Evolutionary conservation across 257 asterid species (phyloP).

Genomic region (Jasminum sambac): DNA sequence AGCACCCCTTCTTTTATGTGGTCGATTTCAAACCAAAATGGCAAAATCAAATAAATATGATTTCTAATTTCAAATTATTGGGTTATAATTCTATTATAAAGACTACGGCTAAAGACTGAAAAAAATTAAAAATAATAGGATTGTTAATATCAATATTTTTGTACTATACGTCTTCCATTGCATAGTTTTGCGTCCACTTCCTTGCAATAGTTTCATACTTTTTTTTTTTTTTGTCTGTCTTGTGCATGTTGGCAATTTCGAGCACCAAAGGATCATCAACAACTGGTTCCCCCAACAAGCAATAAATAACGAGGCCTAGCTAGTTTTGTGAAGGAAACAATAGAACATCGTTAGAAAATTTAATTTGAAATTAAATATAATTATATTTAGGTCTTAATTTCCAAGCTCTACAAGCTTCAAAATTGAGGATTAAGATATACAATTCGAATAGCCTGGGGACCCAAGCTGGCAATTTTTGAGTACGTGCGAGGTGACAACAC

Average conservation of each 20-base stretch:
- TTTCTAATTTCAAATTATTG: too few species aligned
- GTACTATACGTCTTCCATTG: constrained; percentile 22
- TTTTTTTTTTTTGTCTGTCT: not conserved
- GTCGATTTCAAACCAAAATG: too few species aligned
- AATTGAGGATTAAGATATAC: not conserved
- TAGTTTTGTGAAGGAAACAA: not conserved
- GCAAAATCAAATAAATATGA: too few species aligned
- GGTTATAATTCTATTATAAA: too few species aligned
- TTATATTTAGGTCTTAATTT: too few species aligned
- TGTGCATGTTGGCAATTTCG: not conserved
- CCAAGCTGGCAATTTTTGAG: too few species aligned
- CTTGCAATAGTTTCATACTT: constrained; percentile 37
- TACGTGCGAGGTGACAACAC: too few species aligned
- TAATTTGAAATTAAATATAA: not conserved
- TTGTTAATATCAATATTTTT: too few species aligned
- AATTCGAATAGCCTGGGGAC: not conserved
- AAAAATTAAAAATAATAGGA: too few species aligned
- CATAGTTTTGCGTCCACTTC: constrained; percentile 52
- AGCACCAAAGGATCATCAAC: not conserved
- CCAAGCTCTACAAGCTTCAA: too few species aligned
- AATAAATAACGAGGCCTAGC: constrained; percentile 49
- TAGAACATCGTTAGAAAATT: not conserved
- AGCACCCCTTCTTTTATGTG: too few species aligned
- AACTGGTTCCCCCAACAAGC: constrained; percentile 49
- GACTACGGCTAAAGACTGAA: too few species aligned